These are phyloP conservation scores for Citrus reticulata DNA, from an alignment of 345 rosid species.

Conservation along the genomic window DNA sequence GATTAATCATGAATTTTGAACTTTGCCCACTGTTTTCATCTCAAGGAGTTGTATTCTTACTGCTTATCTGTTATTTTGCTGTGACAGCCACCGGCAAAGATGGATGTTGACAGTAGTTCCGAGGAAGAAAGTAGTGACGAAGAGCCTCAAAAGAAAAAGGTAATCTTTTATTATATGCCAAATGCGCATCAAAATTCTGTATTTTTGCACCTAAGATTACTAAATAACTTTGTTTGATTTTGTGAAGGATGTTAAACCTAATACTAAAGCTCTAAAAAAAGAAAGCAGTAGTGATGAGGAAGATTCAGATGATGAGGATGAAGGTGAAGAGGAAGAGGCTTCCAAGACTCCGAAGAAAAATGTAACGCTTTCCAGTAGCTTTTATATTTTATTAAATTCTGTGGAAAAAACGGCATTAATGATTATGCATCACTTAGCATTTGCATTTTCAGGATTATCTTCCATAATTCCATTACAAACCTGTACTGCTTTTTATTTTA, in stretches of 20 bases:
- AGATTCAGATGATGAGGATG: slow-evolving; percentile 30
- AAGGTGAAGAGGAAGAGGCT: slow-evolving; percentile 51
- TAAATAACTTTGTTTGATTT: neutral
- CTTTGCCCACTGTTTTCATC: neutral
- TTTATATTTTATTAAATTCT: neutral
- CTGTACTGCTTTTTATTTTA: neutral
- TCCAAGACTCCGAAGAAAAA: slow-evolving; percentile 46
- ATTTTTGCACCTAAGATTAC: neutral
- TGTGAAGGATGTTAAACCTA: slow-evolving; percentile 12
- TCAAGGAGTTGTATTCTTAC: neutral
- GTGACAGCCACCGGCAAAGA: slow-evolving; percentile 15
- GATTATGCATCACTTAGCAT: neutral
- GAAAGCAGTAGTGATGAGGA: slow-evolving; percentile 58
- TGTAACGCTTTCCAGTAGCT: slow-evolving; percentile 9
- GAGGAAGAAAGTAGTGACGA: slow-evolving; percentile 50
- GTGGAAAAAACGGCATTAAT: neutral
- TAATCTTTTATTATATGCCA: neutral
- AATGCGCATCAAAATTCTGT: neutral
- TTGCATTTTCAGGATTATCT: neutral
- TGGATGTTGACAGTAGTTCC: slow-evolving; percentile 21
- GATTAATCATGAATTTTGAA: too few relatives aligned
- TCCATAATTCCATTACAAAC: neutral
- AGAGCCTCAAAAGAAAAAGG: slow-evolving; percentile 47
- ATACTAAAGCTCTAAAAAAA: slow-evolving; percentile 29
- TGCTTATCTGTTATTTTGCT: neutral